Percentiles rank a stretch among this genome's conserved stretches.
phyloP scores from a whole-genome alignment of 2,329 filamentous ascomycete species.

The Ophiocordyceps robertsii region DNA sequence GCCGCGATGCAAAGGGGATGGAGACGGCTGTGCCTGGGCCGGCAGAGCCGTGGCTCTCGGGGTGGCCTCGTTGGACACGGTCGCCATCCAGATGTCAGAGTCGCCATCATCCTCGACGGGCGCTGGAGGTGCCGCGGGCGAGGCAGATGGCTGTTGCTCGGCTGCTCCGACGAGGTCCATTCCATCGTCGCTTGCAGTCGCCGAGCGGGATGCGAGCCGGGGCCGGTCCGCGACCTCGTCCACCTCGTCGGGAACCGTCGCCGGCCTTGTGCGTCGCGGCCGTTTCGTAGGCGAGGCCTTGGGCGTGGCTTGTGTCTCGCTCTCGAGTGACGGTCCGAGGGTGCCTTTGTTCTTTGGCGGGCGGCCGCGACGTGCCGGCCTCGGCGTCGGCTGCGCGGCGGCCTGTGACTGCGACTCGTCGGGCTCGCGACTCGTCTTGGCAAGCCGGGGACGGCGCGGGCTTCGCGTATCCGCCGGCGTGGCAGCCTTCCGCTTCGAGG shows the following conservation, averaged over 20 bases:
- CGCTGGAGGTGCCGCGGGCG: conserved; percentile 1
- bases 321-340: conserved; percentile 13
- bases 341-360: conserved; percentile 13
- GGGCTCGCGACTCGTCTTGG: conserved; percentile 13
- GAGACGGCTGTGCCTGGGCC: conserved; percentile 3
- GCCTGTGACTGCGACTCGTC: conserved; percentile 10
- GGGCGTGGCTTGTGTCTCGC: conserved; percentile 7
- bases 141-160: conserved; percentile 1
- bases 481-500: conserved; percentile 29
- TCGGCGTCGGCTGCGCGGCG: conserved; percentile 17
- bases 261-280: conserved; percentile 9
- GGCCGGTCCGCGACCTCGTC: conserved; percentile 10
- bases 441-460: conserved; percentile 18
- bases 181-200: conserved; percentile 12
- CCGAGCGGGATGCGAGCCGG: conserved; percentile 3
- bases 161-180: conserved; percentile 16
- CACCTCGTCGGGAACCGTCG: conserved; percentile 13
- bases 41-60: conserved; percentile 14
- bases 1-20: not conserved
- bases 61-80: conserved; percentile 23
- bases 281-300: conserved; percentile 5
- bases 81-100: conserved; percentile 33
- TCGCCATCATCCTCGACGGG: conserved; percentile 11
- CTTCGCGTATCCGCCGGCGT: conserved; percentile 26
- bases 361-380: conserved; percentile 14